Evolutionary conservation across 129 eudicot genomes (phyloP), one percentile per base, ranked within the genome.

Genomic region (Lactuca sativa): DNA sequence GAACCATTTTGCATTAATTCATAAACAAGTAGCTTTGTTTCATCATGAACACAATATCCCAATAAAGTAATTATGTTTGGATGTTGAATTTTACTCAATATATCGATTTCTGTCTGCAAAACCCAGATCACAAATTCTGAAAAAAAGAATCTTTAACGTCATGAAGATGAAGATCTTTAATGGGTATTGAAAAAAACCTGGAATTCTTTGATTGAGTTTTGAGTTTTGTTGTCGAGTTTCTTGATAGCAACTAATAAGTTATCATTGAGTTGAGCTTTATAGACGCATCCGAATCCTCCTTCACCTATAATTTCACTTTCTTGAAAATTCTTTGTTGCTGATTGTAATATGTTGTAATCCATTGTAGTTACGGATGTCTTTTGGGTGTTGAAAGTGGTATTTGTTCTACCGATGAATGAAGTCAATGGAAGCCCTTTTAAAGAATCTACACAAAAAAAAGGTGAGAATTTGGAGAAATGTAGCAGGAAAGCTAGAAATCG

Each of bases 1-100:
- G 97, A 93, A 6, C 98, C 97, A 71, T 89, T 93, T 56, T 83
- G 82, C 95, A 89, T 89, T 80, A 93, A 51, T 73, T 93, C 96
- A 74, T 89, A 89, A 47, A 87, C 89, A 73, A 93, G 86, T 62
- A 89, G 79, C 43, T 83, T 82, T 2, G 80, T 72, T 51, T 89
- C 92, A 10, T 81, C 85, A 56, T 89, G 84, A 63, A 83, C 82
- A 69, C 95, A 85, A 64, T 85, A 86, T 49, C 98, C 98, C 74
- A 86, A 70, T 52, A 92, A 88, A 36, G 86, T 81, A 48, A 89
- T 85, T 71, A 92, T 76, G 59, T 92, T 89, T 33, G 90, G 98
- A 78, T 93, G 98, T 38, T 77, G 97, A 82, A 93, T 82, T 83
- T 71, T 90, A 84, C 95, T 86, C 84, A 93, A 74, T 82, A 80